phyloP scores from a whole-genome alignment of 139 green algal genomes.

The Marvania coccoides region DNA sequence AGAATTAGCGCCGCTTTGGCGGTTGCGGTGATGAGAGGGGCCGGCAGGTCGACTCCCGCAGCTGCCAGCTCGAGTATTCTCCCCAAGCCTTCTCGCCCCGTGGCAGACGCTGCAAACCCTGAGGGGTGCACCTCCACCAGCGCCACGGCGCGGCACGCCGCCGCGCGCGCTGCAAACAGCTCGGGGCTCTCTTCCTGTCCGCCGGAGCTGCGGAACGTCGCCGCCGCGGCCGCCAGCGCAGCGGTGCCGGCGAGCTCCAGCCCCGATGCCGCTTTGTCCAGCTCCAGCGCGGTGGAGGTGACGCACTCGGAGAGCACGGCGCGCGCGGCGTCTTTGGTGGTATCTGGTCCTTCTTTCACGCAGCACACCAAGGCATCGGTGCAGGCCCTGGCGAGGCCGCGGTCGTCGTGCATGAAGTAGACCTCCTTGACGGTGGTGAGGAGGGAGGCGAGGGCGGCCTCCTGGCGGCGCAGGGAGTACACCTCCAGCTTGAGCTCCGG shows the following conservation, averaged over 20 bases:
- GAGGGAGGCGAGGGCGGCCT: conserved; percentile 24
- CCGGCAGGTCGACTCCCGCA: not conserved
- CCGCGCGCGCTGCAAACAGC: not conserved
- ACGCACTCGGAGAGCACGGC: not conserved
- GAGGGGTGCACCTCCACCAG: not conserved
- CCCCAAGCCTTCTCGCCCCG: not conserved
- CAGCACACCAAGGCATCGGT: conserved; percentile 1
- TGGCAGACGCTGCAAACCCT: not conserved
- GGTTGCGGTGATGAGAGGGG: not conserved
- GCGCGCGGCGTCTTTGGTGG: not conserved
- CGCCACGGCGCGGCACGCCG: not conserved
- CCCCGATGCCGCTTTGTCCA: not conserved
- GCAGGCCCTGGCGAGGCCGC: not conserved
- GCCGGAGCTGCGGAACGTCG: not conserved
- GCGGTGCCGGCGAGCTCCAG: not conserved
- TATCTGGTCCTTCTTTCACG: not conserved
- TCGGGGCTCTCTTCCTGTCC: not conserved
- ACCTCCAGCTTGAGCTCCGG: conserved; percentile 50
- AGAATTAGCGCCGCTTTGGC: not conserved
- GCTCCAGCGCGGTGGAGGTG: not conserved
- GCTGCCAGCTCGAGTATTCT: not conserved
- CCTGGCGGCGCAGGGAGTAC: conserved; percentile 41
- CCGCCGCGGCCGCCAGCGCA: not conserved
- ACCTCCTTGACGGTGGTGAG: conserved; percentile 24
- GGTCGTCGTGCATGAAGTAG: conserved; percentile 31